phyloP scores from a whole-genome alignment of 2,329 filamentous ascomycete genomes.

The Macrophomina phaseolina region DNA sequence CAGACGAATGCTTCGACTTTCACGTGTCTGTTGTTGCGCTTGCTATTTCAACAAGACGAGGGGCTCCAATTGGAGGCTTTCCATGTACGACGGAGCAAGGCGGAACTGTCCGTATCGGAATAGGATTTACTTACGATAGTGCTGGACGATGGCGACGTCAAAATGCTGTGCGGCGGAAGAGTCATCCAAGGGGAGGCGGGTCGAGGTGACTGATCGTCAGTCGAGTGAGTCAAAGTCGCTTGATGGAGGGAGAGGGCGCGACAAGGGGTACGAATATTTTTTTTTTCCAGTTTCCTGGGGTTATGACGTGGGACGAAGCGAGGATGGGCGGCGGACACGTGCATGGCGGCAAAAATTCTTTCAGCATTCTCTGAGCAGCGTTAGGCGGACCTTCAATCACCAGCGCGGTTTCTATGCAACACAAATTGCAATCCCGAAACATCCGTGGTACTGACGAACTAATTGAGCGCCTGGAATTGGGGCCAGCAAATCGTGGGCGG shows the following conservation, averaged over 20 bases:
- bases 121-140: no score
- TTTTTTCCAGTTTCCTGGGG: slow-evolving; percentile 15
- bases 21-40: no score
- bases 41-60: no score
- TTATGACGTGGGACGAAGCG: slow-evolving; percentile 14
- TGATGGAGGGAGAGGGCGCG: background rate
- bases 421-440: slow-evolving; percentile 4
- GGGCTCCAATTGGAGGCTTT: background rate
- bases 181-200: slow-evolving; percentile 9
- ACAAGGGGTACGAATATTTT: slow-evolving; percentile 15
- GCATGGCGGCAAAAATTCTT: slow-evolving; percentile 12
- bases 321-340: slow-evolving; percentile 8
- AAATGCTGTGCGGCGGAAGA: background rate
- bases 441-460: background rate
- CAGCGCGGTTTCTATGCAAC: background rate
- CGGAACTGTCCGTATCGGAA: no score
- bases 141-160: no score
- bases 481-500: slow-evolving; percentile 24
- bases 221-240: background rate
- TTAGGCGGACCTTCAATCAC: background rate
- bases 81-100: background rate
- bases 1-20: no score
- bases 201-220: background rate
- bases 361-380: slow-evolving; percentile 11
- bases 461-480: background rate